Conservation (phyloP, 768 basidiomycete genomes). For the Imleria badia region DNA sequence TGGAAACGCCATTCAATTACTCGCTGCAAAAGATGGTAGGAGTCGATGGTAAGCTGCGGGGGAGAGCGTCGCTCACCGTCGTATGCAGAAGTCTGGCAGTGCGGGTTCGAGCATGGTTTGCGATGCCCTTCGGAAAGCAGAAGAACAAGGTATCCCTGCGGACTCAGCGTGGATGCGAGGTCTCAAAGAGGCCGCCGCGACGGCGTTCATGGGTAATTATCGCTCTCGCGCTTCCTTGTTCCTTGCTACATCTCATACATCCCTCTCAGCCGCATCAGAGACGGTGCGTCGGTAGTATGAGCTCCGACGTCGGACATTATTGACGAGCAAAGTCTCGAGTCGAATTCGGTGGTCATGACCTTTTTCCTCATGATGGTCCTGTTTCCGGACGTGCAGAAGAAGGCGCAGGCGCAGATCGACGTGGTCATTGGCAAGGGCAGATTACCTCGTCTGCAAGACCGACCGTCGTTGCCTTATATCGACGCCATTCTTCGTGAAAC, state of each 20-base stretch:
- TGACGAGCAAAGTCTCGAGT: constrained; percentile 3
- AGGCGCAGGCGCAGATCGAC: constrained; percentile 15
- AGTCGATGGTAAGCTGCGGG: not conserved
- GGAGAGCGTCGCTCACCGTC: not conserved
- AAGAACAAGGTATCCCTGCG: not conserved
- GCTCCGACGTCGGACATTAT: not conserved
- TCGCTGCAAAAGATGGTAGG: constrained; percentile 8
- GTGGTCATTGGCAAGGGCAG: not conserved
- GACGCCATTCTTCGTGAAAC: constrained; percentile 16
- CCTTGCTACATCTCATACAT: not conserved
- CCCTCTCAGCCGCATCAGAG: constrained; percentile 9
- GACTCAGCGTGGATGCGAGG: constrained; percentile 2
- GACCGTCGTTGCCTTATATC: constrained; percentile 11
- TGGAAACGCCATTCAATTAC: constrained; percentile 9
- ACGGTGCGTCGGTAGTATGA: constrained; percentile 9
- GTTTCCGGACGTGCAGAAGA: constrained; percentile 9
- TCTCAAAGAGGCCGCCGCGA: constrained; percentile 14
- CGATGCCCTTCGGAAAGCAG: constrained; percentile 7
- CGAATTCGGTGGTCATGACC: constrained; percentile 20
- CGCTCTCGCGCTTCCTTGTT: not conserved
- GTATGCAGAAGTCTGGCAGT: constrained; percentile 6
- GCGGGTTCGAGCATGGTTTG: not conserved
- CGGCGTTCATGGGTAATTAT: constrained; percentile 10
- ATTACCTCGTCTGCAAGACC: constrained; percentile 9
- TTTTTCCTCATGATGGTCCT: constrained; percentile 12